These are phyloP conservation scores for Geotrichum phurueaensis DNA, from an alignment of 1,139 yeast species.

Conservation along the genomic window DNA sequence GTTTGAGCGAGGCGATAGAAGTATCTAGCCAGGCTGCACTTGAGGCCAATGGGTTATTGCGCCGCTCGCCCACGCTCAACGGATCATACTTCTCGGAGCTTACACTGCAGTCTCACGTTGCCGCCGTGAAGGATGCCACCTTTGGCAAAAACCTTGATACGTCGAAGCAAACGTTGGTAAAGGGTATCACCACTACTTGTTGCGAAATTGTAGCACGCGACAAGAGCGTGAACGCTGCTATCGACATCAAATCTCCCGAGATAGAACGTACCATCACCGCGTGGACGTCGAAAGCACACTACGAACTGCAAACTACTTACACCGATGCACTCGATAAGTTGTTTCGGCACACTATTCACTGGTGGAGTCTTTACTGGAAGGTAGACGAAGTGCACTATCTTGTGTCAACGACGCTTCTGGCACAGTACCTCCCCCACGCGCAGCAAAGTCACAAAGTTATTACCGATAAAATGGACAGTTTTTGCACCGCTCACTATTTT, in stretches of 20 bases:
- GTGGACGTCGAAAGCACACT: slow-evolving; percentile 38
- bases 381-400: slow-evolving; percentile 36
- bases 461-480: slow-evolving; percentile 32
- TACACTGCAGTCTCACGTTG: slow-evolving; percentile 28
- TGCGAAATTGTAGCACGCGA: slow-evolving; percentile 23
- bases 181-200: slow-evolving; percentile 29
- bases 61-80: slow-evolving; percentile 30
- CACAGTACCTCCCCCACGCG: slow-evolving; percentile 30
- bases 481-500: slow-evolving; percentile 23
- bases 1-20: neutral
- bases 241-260: slow-evolving; percentile 20
- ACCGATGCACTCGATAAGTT: neutral
- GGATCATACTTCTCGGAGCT: slow-evolving; percentile 26
- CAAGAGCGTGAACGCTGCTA: slow-evolving; percentile 17
- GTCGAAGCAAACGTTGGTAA: neutral
- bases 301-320: slow-evolving; percentile 33
- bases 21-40: slow-evolving; percentile 26
- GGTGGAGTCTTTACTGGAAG: slow-evolving; percentile 37
- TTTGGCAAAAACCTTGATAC: slow-evolving; percentile 1
- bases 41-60: slow-evolving; percentile 28
- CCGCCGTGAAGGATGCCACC: slow-evolving; percentile 21
- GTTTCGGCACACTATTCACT: slow-evolving; percentile 26
- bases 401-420: slow-evolving; percentile 20
- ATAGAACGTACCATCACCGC: slow-evolving; percentile 20
- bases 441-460: slow-evolving; percentile 28